Conservation (phyloP, 352 stramenopile genomes). For the Phytopythium aichiense region DNA sequence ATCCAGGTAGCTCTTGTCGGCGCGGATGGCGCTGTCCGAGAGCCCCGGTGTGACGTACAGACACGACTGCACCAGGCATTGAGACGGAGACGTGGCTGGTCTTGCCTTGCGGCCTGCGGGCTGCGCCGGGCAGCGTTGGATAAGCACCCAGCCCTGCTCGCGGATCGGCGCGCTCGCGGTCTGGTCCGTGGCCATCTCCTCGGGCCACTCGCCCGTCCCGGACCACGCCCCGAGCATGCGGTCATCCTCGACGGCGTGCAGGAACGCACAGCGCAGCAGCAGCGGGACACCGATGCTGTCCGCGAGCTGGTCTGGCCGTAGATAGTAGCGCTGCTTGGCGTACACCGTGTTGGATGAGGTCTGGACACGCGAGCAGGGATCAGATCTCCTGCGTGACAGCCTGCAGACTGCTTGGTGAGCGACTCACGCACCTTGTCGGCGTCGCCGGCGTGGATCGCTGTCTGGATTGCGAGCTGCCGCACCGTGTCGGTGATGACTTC, state of each 20-base stretch:
- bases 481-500: constrained; percentile 19
- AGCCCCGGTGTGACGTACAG: constrained; percentile 30
- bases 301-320: constrained; percentile 11
- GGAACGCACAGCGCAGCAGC: constrained; percentile 23
- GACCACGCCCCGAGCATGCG: constrained; percentile 28
- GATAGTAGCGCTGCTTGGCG: constrained; percentile 22
- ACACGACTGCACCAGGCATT: constrained; percentile 25
- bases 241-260: constrained; percentile 18
- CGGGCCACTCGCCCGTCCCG: constrained; percentile 31
- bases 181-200: constrained; percentile 14
- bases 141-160: constrained; percentile 29
- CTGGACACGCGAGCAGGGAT: neutral
- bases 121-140: constrained; percentile 7
- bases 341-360: constrained; percentile 11
- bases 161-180: constrained; percentile 26
- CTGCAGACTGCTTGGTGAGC: too few relatives aligned
- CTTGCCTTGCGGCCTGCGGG: neutral
- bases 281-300: constrained; percentile 15
- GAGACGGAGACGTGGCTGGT: neutral
- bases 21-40: constrained; percentile 20
- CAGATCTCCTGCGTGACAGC: neutral
- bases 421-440: neutral
- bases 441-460: constrained; percentile 7
- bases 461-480: constrained; percentile 16
- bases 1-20: constrained; percentile 24